phyloP scores from a whole-genome alignment of 768 basidiomycete species.

The Mycena alexandri region DNA sequence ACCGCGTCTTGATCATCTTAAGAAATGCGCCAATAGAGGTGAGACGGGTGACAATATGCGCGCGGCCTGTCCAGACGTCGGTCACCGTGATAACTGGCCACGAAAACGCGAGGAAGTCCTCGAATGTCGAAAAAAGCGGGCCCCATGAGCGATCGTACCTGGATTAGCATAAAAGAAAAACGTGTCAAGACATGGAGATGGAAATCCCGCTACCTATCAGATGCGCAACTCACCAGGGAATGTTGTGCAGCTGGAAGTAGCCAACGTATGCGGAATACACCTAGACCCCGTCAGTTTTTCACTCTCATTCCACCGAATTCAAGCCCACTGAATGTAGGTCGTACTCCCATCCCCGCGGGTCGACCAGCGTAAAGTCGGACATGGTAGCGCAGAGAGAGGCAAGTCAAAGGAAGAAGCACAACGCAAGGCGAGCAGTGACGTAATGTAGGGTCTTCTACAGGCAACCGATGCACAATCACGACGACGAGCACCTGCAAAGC shows the following conservation, averaged over 20 bases:
- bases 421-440: slow-evolving; percentile 15
- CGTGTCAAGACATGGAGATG: not conserved
- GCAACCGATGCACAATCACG: not conserved
- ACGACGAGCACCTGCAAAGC: not conserved
- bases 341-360: slow-evolving; percentile 75
- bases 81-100: slow-evolving; percentile 88
- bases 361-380: slow-evolving; percentile 80
- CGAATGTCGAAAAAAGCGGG: slow-evolving; percentile 81
- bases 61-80: slow-evolving; percentile 75
- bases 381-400: slow-evolving; percentile 45
- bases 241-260: slow-evolving; percentile 76
- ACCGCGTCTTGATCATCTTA: slow-evolving; percentile 90
- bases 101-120: slow-evolving; percentile 82
- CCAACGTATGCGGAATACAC: slow-evolving; percentile 67
- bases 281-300: slow-evolving; percentile 46
- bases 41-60: slow-evolving; percentile 85
- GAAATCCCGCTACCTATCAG: not conserved
- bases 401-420: not conserved
- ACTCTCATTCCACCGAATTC: slow-evolving; percentile 74
- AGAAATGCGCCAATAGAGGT: slow-evolving; percentile 80
- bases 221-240: slow-evolving; percentile 67
- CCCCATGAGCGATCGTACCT: slow-evolving; percentile 90
- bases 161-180: not conserved
- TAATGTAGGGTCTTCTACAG: not conserved
- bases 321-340: slow-evolving; percentile 19